Evolutionary conservation across 2,329 filamentous ascomycete species (phyloP).

Genomic region (Aspergillus calidoustus): DNA sequence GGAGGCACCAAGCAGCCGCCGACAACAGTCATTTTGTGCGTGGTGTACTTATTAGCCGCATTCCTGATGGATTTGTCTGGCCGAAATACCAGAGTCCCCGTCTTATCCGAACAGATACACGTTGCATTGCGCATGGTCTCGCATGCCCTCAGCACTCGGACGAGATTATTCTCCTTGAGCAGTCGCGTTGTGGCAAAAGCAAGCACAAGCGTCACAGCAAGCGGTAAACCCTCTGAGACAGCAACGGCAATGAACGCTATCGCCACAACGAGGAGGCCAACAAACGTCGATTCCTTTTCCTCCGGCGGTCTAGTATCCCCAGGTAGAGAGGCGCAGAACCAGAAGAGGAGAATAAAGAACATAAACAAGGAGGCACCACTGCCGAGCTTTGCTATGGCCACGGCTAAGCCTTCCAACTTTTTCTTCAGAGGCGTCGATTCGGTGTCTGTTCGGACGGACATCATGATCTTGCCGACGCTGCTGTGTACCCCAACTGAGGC

Average conservation of each 20-base stretch:
- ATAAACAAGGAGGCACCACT: conserved; percentile 68
- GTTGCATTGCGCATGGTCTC: conserved; percentile 80
- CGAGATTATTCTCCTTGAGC: conserved; percentile 74
- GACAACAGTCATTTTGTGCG: conserved; percentile 75
- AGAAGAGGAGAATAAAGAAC: conserved; percentile 64
- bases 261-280: conserved; percentile 74
- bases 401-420: conserved; percentile 73
- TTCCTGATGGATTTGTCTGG: too few species aligned
- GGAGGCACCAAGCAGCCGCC: conserved; percentile 62
- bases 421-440: conserved; percentile 76
- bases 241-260: conserved; percentile 78
- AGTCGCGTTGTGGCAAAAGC: conserved; percentile 76
- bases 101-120: conserved; percentile 79
- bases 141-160: conserved; percentile 73
- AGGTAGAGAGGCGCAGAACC: conserved; percentile 76
- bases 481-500: conserved; percentile 75
- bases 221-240: conserved; percentile 65
- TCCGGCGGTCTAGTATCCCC: conserved; percentile 60
- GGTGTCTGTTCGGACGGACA: conserved; percentile 73
- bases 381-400: conserved; percentile 73
- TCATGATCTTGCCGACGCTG: conserved; percentile 73
- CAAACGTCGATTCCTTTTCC: conserved; percentile 70
- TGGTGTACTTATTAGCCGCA: conserved; percentile 47
- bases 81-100: conserved; percentile 60
- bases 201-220: conserved; percentile 74